Evolutionary conservation across 257 asterid species (phyloP), one percentile per base, ranked within the genome.

Genomic region (Jacaranda copaia): DNA sequence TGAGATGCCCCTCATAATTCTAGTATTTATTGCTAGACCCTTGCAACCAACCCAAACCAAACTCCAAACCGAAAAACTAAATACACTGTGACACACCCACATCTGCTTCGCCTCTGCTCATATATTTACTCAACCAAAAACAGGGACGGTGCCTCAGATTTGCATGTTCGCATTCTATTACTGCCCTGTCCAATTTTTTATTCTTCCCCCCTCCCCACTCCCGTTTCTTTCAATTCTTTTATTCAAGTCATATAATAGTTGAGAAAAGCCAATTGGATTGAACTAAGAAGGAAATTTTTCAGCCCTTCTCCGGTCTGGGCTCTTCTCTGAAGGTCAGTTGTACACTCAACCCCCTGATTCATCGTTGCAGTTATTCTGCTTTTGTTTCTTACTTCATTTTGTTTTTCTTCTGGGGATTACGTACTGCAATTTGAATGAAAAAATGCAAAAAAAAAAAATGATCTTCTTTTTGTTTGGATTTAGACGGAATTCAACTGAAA

Each of bases 31-130:
- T 58, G 60, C 49, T 49, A 71, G 81, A 68, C 79, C 55, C 89
- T 42, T 25, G 80, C 84, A 75, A 82, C 93, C 86, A 88, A 81
- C 74, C 68, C 81, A 49, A 87, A 88, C 96, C 97, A 88, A 92
- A 87, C 88, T 84, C 81, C 84, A 65, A 83, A 81, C 85, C 79
- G 52, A 64, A 25, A 67, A 61, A 73, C 64, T 43, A 56, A 78
- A 43, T 77, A 79, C 71, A 39, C 19, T 62, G 63, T 18, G 56
- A 38, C 77, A 57, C 72, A 58, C 79, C 56, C 70, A 59, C 66
- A 83, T 78, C 85, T 81, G 78, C 88, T 84, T 77, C 79, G 13
- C 81, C 20, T 55, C 83, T 70, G 70, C 81, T 58, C 60, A 61
- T 46, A 20, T 38, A 58, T 48, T 68, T 69, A 73, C 64, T 55